Evolutionary conservation across 2,329 filamentous ascomycete species (phyloP), one percentile per base, ranked within the genome.

Genomic region (Paracamarosporium sp.): DNA sequence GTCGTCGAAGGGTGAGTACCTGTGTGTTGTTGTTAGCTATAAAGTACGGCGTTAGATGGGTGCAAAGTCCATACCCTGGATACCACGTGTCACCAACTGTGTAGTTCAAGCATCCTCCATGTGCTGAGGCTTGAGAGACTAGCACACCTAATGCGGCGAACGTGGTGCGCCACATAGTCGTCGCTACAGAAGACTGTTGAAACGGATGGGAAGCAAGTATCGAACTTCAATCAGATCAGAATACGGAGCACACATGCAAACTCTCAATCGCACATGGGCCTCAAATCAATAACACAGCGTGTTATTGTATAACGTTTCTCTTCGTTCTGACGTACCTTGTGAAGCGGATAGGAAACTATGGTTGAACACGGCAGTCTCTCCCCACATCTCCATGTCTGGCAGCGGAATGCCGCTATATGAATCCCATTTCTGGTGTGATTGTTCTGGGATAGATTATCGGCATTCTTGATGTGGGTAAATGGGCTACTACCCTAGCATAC

Each of bases 21-120:
- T 72, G 11, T 47, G 17, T 8, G 36, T 15, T 43, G 5, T 13
- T 3, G 12, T 44, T 35, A 43, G 56, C 22, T 25, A n/a, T 3
- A 8, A 44, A 57, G 15, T n/a, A n/a, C n/a, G n/a, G n/a, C n/a
- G 56, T 22, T 12, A 25, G 43, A 47, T 50, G 33, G 35, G 24
- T 20, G 50, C 5, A 27, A n/a, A 24, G n/a, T 31, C 30, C 20
- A 25, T 31, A 71, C 69, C 70, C 70, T 24, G 66, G 61, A 36
- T 72, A 73, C 69, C 69, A 73, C 20, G 59, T 68, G 11, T 69
- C 66, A 22, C 64, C 69, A 5, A 73, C 68, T 2, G 69, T 72
- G 53, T 73, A 73, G 52, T 73, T 71, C 5, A 70, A 15, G 12
- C 63, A 64, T 9, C 70, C 70, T 22, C 70, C 70, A 33, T 73